These are phyloP conservation scores for Selaginella moellendorffii DNA, from an alignment of 75 land plant genomes.

Conservation along the genomic window DNA sequence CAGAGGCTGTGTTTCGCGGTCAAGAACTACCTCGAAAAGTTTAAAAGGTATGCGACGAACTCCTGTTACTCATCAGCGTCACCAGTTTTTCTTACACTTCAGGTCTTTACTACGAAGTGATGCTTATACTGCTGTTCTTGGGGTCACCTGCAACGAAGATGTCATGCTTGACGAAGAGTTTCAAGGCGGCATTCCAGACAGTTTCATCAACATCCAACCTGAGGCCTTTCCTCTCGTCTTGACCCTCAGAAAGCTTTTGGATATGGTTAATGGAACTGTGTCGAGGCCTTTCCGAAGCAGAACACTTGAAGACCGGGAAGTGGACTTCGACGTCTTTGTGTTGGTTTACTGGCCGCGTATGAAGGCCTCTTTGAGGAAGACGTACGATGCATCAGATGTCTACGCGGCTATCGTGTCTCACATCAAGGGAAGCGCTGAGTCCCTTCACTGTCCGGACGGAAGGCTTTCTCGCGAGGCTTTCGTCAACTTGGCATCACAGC, in stretches of 20 bases:
- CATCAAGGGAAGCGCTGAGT: constrained; percentile 43
- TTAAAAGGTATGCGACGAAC: constrained; percentile 29
- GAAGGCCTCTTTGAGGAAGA: constrained; percentile 25
- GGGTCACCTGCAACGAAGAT: neutral
- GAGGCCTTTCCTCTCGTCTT: constrained; percentile 36
- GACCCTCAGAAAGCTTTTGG: constrained; percentile 40
- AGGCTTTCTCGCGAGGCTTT: constrained; percentile 26
- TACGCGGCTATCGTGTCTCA: constrained; percentile 45
- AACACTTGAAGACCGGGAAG: constrained; percentile 28
- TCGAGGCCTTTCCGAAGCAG: constrained; percentile 22
- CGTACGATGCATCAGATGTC: constrained; percentile 37
- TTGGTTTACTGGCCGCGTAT: constrained; percentile 51
- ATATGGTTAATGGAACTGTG: constrained; percentile 43
- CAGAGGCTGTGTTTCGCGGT: constrained; percentile 45
- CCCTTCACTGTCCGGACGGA: constrained; percentile 8
- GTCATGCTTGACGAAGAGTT: constrained; percentile 11
- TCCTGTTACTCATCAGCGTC: too few species aligned
- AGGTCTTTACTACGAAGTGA: too few species aligned
- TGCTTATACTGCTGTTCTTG: neutral
- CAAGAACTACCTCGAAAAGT: constrained; percentile 25
- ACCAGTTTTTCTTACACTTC: too few species aligned
- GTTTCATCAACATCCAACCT: constrained; percentile 17
- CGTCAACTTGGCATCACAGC: constrained; percentile 20
- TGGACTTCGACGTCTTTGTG: constrained; percentile 33
- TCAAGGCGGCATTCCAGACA: constrained; percentile 24